A percentile compares a stretch with the other conserved stretches of the same genome.
These are phyloP conservation scores for Chlamydomonas incerta DNA, from an alignment of 139 green algal species.

Conservation along the genomic window DNA sequence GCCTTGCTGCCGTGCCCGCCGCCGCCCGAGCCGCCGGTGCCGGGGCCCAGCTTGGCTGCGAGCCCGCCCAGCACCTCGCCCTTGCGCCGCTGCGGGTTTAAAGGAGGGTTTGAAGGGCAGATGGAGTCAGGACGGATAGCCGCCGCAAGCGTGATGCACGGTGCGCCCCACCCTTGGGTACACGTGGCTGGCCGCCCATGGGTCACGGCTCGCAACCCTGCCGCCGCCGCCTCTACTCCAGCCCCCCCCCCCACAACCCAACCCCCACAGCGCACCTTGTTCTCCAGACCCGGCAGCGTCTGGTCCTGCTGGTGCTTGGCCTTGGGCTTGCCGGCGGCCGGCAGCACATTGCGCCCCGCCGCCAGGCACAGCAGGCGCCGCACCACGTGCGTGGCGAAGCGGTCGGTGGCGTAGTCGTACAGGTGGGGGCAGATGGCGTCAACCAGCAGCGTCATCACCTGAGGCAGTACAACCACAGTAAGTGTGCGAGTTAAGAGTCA, in stretches of 20 bases:
- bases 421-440: constrained; percentile 49
- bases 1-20: neutral
- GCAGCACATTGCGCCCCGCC: constrained; percentile 66
- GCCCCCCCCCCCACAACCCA: too few relatives aligned
- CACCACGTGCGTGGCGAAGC: constrained; percentile 74
- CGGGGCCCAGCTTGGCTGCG: constrained; percentile 1
- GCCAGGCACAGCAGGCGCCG: constrained; percentile 74
- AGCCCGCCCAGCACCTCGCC: neutral
- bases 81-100: neutral
- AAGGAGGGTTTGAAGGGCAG: too few relatives aligned
- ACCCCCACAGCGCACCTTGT: constrained; percentile 18
- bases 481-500: too few relatives aligned
- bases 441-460: constrained; percentile 45
- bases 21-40: neutral
- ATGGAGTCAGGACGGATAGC: too few relatives aligned
- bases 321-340: constrained; percentile 27
- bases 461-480: too few relatives aligned
- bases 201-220: too few relatives aligned
- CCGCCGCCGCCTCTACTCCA: too few relatives aligned
- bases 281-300: constrained; percentile 16
- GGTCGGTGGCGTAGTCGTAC: constrained; percentile 68
- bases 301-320: constrained; percentile 43
- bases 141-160: too few relatives aligned
- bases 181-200: too few relatives aligned
- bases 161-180: too few relatives aligned